phyloP scores from a whole-genome alignment of 1,139 yeast genomes.

The Wickerhamomyces sp. region DNA sequence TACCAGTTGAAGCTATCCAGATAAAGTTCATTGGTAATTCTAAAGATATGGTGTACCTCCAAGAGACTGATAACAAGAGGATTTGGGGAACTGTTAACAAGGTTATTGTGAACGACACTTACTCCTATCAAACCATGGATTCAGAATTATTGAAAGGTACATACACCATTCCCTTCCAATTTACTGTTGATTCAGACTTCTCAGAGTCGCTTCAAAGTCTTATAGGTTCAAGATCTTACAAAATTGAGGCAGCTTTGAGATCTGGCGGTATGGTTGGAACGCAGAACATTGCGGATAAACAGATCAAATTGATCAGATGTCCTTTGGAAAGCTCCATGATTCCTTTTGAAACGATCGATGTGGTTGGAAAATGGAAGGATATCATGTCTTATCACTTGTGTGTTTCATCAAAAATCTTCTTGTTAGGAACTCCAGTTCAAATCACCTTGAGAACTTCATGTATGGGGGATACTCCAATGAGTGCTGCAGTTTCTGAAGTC shows the following conservation, averaged over 20 bases:
- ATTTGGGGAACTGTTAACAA: neutral
- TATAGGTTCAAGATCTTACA: conserved; percentile 13
- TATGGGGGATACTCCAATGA: neutral
- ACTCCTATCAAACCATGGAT: conserved; percentile 6
- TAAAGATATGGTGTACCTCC: neutral
- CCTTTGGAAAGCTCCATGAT: conserved; percentile 12
- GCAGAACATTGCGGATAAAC: neutral
- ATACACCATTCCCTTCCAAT: conserved; percentile 20
- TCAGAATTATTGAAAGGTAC: conserved; percentile 10
- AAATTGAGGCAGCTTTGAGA: conserved; percentile 8
- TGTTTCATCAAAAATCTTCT: conserved; percentile 12
- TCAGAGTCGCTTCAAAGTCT: conserved; percentile 13
- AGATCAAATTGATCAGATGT: conserved; percentile 11
- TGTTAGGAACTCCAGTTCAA: conserved; percentile 8
- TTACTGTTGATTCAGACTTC: conserved; percentile 12
- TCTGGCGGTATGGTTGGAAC: neutral
- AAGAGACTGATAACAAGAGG: neutral
- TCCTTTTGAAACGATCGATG: conserved; percentile 9
- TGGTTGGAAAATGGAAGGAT: conserved; percentile 14
- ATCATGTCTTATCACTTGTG: conserved; percentile 11
- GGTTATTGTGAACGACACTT: conserved; percentile 10
- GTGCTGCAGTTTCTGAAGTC: conserved; percentile 9
- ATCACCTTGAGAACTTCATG: conserved; percentile 9
- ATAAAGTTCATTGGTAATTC: conserved; percentile 14
- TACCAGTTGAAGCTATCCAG: conserved; percentile 7